Conservation (phyloP, 306 rosid species). For the Astragalus membranaceus region DNA sequence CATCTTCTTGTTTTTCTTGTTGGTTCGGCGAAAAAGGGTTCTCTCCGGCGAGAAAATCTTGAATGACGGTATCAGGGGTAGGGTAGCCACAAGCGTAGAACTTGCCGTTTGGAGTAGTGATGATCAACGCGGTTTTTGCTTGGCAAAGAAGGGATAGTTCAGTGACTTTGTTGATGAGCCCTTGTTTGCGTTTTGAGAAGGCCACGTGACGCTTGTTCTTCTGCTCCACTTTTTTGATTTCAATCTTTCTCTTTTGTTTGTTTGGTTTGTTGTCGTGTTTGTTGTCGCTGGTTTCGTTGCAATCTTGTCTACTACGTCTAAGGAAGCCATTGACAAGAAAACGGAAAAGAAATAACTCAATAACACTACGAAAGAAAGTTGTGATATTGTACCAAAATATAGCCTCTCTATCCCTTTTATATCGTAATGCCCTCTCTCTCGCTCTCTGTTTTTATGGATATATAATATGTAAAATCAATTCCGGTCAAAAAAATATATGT, state of each 20-base stretch:
- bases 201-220: conserved; percentile 32
- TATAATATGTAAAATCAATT: too few relatives aligned
- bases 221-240: conserved; percentile 36
- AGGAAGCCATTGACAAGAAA: neutral
- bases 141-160: conserved; percentile 54
- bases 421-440: too few relatives aligned
- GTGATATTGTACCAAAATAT: neutral
- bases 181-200: conserved; percentile 52
- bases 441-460: too few relatives aligned
- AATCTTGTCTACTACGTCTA: neutral
- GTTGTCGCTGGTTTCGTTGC: neutral
- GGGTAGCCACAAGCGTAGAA: conserved; percentile 54
- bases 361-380: neutral
- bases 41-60: neutral
- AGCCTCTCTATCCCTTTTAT: neutral
- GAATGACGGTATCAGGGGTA: neutral
- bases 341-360: neutral
- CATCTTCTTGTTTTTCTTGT: neutral
- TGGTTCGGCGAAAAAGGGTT: neutral
- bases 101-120: conserved; percentile 43
- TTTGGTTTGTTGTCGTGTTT: neutral
- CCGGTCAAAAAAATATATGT: too few relatives aligned
- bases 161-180: conserved; percentile 58
- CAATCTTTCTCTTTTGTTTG: conserved; percentile 37
- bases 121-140: conserved; percentile 32